Evolutionary conservation across 352 stramenopile genomes (phyloP).

Genomic region (Globisporangium heterothallicum): DNA sequence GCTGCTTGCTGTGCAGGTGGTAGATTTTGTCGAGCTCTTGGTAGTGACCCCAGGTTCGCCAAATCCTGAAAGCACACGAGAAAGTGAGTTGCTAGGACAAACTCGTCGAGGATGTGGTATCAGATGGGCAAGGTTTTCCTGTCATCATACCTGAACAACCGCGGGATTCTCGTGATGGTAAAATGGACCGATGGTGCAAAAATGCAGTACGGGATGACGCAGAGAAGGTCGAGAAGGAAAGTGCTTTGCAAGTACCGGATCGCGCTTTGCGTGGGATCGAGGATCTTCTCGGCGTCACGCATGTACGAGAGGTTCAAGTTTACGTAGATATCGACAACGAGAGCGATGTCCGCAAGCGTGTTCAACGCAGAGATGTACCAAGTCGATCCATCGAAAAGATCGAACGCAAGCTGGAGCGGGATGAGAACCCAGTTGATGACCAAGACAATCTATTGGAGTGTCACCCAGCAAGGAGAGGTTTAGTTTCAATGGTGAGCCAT

Average conservation of each 20-base stretch:
- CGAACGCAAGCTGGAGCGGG: conserved; percentile 49
- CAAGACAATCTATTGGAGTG: conserved; percentile 5
- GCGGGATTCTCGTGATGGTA: conserved; percentile 27
- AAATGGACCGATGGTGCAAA: conserved; percentile 21
- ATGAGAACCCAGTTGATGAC: conserved; percentile 49
- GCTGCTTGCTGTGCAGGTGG: conserved; percentile 37
- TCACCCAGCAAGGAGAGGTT: background rate
- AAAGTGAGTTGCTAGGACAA: no score
- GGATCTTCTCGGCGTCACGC: conserved; percentile 47
- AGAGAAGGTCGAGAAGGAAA: conserved; percentile 42
- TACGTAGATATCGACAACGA: conserved; percentile 42
- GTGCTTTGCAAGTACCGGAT: conserved; percentile 27
- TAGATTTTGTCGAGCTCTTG: conserved; percentile 35
- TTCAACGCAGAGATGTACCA: conserved; percentile 29
- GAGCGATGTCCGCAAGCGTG: conserved; percentile 20
- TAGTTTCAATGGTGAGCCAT: background rate
- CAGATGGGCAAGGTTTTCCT: no score
- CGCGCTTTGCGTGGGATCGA: conserved; percentile 31
- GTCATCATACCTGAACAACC: conserved; percentile 36
- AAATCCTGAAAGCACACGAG: conserved; percentile 19
- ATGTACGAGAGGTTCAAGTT: conserved; percentile 59
- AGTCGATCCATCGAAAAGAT: conserved; percentile 24
- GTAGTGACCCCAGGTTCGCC: conserved; percentile 18
- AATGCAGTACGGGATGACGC: conserved; percentile 38
- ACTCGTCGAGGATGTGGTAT: no score